Conservation (phyloP, 257 asterid genomes). For the Craterostigma plantagineum region DNA sequence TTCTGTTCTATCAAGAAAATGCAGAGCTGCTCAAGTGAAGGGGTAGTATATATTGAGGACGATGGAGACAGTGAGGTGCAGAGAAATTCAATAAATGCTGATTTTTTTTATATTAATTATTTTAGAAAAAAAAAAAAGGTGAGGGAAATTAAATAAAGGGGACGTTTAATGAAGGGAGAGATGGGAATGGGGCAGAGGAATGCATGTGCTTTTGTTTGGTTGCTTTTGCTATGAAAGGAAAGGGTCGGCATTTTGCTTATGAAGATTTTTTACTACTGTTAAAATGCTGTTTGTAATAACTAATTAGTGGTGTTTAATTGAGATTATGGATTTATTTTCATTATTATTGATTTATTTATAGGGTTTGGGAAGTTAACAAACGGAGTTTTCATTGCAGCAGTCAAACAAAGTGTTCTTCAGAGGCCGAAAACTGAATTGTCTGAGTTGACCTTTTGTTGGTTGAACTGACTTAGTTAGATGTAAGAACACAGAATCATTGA, state of each 20-base stretch:
- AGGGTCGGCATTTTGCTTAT: no score
- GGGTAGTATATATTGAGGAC: slow-evolving; percentile 23
- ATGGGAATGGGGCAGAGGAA: no score
- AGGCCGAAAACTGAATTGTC: background rate
- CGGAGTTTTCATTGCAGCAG: slow-evolving; percentile 8
- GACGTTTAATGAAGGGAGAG: no score
- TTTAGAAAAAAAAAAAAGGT: no score
- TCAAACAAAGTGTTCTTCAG: slow-evolving; percentile 11
- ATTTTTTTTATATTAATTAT: background rate
- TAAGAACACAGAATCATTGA: slow-evolving; percentile 6
- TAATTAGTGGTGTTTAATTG: no score
- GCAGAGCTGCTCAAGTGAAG: background rate
- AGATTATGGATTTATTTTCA: background rate
- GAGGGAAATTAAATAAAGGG: no score
- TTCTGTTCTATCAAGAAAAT: no score
- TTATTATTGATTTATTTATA: background rate
- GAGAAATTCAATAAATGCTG: slow-evolving; percentile 22
- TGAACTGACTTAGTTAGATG: slow-evolving; percentile 1
- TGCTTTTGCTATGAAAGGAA: background rate
- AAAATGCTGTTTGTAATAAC: no score
- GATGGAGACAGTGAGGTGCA: slow-evolving; percentile 11
- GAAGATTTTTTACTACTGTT: no score
- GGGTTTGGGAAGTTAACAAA: slow-evolving; percentile 5
- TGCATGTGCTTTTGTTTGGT: background rate
- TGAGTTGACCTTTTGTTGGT: slow-evolving; percentile 6